Evolutionary conservation across 2,329 filamentous ascomycete genomes (phyloP), one percentile per base, ranked within the genome.

Genomic region (Penicillium sp.): DNA sequence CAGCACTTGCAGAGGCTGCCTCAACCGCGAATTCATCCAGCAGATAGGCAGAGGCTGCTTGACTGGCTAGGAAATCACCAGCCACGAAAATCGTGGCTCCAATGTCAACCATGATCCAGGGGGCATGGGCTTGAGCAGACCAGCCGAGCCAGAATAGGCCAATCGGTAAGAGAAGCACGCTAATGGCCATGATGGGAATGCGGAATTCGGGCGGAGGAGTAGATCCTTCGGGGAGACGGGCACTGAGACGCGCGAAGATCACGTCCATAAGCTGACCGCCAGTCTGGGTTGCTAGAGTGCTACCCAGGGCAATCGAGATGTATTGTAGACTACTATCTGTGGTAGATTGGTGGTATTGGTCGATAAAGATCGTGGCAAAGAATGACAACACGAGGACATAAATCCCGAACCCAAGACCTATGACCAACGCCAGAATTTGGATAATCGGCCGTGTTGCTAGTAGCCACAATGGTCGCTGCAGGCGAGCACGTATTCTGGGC

Each of bases 51-150:
- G 83, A 79, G 40, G 80, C 76, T 43, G 79, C 79, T 65, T 66
- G 65, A 28, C 83, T 79, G n/a, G 53, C 47, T 16, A 59, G 42
- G 9, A 57, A 57, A 42, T 42, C 49, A 0, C 83, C 83, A 0
- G 77, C 69, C 0, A 81, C 80, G n/a, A 84, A 80, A 3, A 84
- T 72, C 1, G 74, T 72, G 2, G 82, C 80, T 1, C 83, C 85
- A 42, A 86, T 74, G 56, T 86, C 83, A 0, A 83, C 83, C 6
- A 84, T 73, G 40, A 86, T 81, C 81, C 82, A 86, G 62, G 83
- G 80, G 0, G 75, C 68, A 1, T 74, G 65, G 26, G 77, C 72
- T 52, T 85, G 72, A 0, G 82, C 82, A 1, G 77, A 73, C 81
- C 83, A 85, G 33, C 82, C 83, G 62, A 84, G 85, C 70, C 79